A percentile compares a stretch with the other conserved stretches of the same genome.
Evolutionary conservation across 345 rosid species (phyloP).

Genomic region (Euphorbia pulcherrima): DNA sequence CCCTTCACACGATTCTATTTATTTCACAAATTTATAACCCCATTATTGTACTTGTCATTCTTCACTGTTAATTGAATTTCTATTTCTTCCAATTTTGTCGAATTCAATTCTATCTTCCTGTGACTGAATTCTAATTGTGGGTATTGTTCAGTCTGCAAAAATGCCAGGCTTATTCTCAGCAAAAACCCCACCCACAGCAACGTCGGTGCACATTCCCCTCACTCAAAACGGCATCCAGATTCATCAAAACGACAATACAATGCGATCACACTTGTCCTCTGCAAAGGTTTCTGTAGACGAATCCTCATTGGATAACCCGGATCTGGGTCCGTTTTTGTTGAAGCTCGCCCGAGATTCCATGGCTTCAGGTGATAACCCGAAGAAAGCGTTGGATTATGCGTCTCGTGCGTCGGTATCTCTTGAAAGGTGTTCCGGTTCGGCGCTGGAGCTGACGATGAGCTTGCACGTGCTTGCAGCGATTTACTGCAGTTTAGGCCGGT

Average conservation of each 20-base stretch:
- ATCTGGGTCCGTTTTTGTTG: conserved; percentile 36
- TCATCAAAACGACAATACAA: conserved; percentile 7
- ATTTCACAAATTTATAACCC: neutral
- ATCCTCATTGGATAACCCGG: conserved; percentile 25
- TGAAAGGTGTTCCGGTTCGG: conserved; percentile 31
- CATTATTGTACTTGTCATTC: neutral
- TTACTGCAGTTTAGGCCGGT: conserved; percentile 39
- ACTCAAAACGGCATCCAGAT: conserved; percentile 19
- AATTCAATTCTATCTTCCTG: neutral
- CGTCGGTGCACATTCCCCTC: conserved; percentile 17
- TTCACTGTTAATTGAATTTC: neutral
- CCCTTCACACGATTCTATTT: neutral
- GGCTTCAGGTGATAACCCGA: conserved; percentile 26
- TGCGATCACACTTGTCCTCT: conserved; percentile 22
- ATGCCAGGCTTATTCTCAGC: conserved; percentile 35
- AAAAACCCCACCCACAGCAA: conserved; percentile 26
- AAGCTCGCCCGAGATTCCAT: conserved; percentile 35
- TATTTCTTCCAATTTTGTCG: neutral
- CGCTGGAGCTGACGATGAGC: conserved; percentile 40
- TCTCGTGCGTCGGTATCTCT: conserved; percentile 37
- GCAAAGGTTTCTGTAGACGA: conserved; percentile 22
- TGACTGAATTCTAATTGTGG: neutral
- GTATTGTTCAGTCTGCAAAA: neutral
- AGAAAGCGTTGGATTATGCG: conserved; percentile 38
- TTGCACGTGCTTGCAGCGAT: conserved; percentile 45